phyloP scores from a whole-genome alignment of 139 green algal species.

The Chlorella sorokiniana region DNA sequence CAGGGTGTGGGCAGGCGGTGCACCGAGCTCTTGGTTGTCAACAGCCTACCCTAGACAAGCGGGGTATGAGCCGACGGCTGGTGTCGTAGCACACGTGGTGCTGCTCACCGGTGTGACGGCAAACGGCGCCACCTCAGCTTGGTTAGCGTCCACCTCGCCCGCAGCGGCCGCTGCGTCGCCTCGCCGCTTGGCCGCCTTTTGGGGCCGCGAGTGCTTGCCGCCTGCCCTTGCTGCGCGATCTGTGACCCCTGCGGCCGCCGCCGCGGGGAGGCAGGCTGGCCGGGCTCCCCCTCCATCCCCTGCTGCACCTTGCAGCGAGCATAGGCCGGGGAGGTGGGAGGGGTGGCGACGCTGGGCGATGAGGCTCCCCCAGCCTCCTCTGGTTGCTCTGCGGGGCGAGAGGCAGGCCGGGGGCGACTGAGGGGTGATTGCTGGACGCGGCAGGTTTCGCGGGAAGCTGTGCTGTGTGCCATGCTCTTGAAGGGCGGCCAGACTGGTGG shows the following conservation, averaged over 20 bases:
- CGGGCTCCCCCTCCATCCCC: background rate
- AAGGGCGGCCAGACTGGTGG: too few relatives aligned
- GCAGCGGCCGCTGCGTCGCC: background rate
- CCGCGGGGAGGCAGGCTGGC: background rate
- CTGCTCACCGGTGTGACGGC: conserved; percentile 9
- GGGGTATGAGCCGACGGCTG: too few relatives aligned
- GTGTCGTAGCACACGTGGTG: too few relatives aligned
- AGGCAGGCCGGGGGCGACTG: background rate
- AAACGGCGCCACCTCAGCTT: conserved; percentile 14
- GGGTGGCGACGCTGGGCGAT: background rate
- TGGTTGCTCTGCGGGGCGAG: background rate
- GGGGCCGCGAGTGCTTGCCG: background rate
- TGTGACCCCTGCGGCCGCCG: background rate
- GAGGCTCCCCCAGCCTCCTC: background rate
- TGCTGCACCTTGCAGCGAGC: background rate
- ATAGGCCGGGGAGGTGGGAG: background rate
- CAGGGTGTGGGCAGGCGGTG: too few relatives aligned
- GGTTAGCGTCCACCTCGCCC: background rate
- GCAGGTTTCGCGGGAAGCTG: background rate
- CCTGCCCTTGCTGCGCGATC: background rate
- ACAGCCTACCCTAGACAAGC: too few relatives aligned
- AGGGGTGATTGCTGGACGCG: too few relatives aligned
- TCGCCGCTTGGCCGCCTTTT: background rate
- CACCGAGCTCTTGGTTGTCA: too few relatives aligned
- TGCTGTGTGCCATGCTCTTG: background rate